phyloP scores from a whole-genome alignment of 331 rosid genomes.

The Pyracantha coccinea region DNA sequence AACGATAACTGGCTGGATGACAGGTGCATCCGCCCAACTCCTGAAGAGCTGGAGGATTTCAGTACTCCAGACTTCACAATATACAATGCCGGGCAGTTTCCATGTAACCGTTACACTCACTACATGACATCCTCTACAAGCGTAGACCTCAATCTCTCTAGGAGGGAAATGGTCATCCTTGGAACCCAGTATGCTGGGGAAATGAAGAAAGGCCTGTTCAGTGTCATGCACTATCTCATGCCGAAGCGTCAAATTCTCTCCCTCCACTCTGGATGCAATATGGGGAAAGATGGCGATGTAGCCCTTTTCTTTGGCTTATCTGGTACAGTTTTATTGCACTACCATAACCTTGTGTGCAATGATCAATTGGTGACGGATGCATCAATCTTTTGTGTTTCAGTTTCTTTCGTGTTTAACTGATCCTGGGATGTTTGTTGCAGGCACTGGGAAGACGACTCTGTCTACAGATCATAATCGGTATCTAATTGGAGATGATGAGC shows the following conservation, averaged over 20 bases:
- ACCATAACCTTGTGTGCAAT: not conserved
- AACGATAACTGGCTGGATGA: constrained; percentile 51
- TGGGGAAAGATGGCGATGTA: constrained; percentile 86
- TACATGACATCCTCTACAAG: constrained; percentile 98
- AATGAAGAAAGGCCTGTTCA: constrained; percentile 94
- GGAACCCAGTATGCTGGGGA: constrained; percentile 99
- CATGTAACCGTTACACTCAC: constrained; percentile 92
- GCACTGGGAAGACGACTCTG: constrained; percentile 88
- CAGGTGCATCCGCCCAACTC: constrained; percentile 94
- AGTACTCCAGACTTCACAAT: constrained; percentile 95
- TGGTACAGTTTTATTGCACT: constrained; percentile 26
- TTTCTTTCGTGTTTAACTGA: constrained; percentile 2
- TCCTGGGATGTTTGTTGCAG: constrained; percentile 9
- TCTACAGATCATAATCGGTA: constrained; percentile 79
- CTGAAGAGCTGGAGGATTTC: constrained; percentile 81
- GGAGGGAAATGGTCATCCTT: constrained; percentile 96
- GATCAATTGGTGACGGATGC: not conserved
- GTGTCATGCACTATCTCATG: constrained; percentile 97
- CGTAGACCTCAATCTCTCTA: constrained; percentile 78
- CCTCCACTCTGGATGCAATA: constrained; percentile 87
- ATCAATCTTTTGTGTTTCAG: no score
- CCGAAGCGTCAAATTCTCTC: constrained; percentile 82
- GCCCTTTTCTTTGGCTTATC: constrained; percentile 98
- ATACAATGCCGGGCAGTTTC: constrained; percentile 93
- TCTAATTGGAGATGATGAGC: constrained; percentile 89